phyloP scores from a whole-genome alignment of 768 basidiomycete species.

The Tephrocybe sp. region DNA sequence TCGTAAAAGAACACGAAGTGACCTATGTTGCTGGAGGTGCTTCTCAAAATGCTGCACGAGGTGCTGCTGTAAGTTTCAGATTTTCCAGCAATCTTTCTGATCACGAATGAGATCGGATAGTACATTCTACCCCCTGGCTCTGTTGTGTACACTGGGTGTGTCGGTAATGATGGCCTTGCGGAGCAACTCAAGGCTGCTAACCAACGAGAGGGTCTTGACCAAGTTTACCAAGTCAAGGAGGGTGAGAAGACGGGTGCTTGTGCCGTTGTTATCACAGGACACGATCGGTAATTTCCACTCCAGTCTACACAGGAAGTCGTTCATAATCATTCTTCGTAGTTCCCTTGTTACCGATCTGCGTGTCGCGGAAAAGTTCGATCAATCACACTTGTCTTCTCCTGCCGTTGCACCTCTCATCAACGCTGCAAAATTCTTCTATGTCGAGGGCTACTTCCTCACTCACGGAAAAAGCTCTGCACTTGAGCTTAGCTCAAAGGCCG shows the following conservation, averaged over 20 bases:
- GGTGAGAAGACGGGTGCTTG: constrained; percentile 94
- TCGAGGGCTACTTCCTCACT: constrained; percentile 97
- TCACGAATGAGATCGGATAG: constrained; percentile 43
- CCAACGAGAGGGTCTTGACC: constrained; percentile 84
- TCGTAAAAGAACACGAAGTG: constrained; percentile 72
- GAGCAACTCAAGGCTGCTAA: constrained; percentile 89
- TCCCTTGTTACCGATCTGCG: constrained; percentile 92
- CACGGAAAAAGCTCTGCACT: constrained; percentile 78
- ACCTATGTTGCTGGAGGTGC: constrained; percentile 97
- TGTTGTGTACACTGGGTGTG: constrained; percentile 92
- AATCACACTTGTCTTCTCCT: constrained; percentile 75
- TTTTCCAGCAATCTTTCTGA: constrained; percentile 1
- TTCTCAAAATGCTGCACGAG: constrained; percentile 94
- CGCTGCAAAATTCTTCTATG: constrained; percentile 84
- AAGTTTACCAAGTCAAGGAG: constrained; percentile 87
- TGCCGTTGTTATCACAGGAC: constrained; percentile 92
- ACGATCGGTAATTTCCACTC: constrained; percentile 62
- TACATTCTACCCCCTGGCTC: constrained; percentile 87
- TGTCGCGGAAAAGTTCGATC: constrained; percentile 87
- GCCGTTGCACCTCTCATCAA: constrained; percentile 76
- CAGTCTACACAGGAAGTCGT: background rate
- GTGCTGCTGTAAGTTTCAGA: constrained; percentile 75
- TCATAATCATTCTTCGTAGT: constrained; percentile 34
- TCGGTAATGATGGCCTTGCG: constrained; percentile 91
- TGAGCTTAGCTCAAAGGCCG: constrained; percentile 76